phyloP scores from a whole-genome alignment of 2,329 filamentous ascomycete genomes.

The Neonectria punicea region DNA sequence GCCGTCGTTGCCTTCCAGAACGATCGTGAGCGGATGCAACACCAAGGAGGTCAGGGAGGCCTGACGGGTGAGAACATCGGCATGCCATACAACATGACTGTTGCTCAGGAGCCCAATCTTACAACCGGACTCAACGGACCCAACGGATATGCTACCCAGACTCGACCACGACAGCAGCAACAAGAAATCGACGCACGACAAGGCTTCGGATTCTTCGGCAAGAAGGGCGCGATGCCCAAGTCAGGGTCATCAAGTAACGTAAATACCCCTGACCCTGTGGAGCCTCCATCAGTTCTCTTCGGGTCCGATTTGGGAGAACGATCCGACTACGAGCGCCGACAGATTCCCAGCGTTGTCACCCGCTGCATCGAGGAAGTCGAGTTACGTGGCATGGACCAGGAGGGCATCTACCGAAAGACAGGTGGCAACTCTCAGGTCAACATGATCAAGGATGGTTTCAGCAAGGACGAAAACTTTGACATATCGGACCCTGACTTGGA shows the following conservation, averaged over 20 bases:
- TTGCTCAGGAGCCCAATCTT: slow-evolving; percentile 52
- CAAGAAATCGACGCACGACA: slow-evolving; percentile 56
- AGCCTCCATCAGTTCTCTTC: slow-evolving; percentile 75
- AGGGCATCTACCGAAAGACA: slow-evolving; percentile 98
- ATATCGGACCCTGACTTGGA: slow-evolving; percentile 94
- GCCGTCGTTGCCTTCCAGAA: slow-evolving; percentile 81
- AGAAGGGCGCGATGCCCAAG: slow-evolving; percentile 63
- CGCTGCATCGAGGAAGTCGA: slow-evolving; percentile 98
- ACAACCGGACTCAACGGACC: slow-evolving; percentile 42
- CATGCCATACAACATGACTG: slow-evolving; percentile 76
- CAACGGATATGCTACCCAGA: slow-evolving; percentile 32
- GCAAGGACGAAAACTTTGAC: slow-evolving; percentile 85
- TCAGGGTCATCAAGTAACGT: slow-evolving; percentile 58
- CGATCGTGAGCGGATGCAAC: slow-evolving; percentile 65
- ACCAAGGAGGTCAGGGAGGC: slow-evolving; percentile 52
- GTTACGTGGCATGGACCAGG: slow-evolving; percentile 93
- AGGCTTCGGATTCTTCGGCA: slow-evolving; percentile 79
- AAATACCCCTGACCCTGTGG: slow-evolving; percentile 55
- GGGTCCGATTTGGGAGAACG: slow-evolving; percentile 89
- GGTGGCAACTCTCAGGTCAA: slow-evolving; percentile 93
- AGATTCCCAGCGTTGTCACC: slow-evolving; percentile 90
- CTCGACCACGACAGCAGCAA: slow-evolving; percentile 24
- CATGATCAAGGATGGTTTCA: slow-evolving; percentile 89
- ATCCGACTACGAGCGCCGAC: slow-evolving; percentile 86
- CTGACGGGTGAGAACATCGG: slow-evolving; percentile 73